A percentile compares a stretch with the other conserved stretches of the same genome.
Evolutionary conservation across 2,329 filamentous ascomycete species (phyloP).

Genomic region (Fusarium neocosmosporiellum): DNA sequence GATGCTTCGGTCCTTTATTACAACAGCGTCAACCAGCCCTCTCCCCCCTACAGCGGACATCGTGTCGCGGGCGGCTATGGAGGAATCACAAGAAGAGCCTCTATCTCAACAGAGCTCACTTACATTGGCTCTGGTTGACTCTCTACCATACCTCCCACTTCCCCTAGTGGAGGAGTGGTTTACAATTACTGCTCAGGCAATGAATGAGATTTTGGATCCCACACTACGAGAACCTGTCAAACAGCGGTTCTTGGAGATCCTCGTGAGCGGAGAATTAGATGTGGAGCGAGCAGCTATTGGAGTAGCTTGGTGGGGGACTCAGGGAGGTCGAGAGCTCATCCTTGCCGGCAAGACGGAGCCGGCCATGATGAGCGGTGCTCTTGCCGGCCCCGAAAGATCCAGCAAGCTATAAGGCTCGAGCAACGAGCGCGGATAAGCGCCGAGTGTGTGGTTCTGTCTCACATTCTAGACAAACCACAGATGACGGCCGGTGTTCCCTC

Average conservation of each 20-base stretch:
- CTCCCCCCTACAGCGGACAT: conserved; percentile 55
- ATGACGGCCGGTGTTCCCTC: neutral
- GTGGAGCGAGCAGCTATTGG: conserved; percentile 82
- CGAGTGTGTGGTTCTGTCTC: neutral
- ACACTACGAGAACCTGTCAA: conserved; percentile 73
- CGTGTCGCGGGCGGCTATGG: conserved; percentile 46
- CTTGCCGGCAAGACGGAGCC: conserved; percentile 44
- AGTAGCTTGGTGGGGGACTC: conserved; percentile 85
- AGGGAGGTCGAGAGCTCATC: conserved; percentile 65
- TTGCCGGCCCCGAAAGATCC: conserved; percentile 48
- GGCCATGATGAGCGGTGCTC: conserved; percentile 67
- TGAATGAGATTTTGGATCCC: conserved; percentile 72
- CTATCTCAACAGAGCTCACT: conserved; percentile 85
- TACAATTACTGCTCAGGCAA: conserved; percentile 73
- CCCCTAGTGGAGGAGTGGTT: conserved; percentile 84
- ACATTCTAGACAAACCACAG: neutral
- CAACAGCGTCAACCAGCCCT: conserved; percentile 60
- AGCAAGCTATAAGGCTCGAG: conserved; percentile 51
- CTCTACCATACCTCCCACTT: conserved; percentile 78
- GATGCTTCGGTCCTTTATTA: conserved; percentile 73
- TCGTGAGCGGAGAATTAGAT: conserved; percentile 88
- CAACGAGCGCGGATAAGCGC: neutral
- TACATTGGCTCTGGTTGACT: conserved; percentile 81
- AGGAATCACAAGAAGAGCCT: conserved; percentile 44
- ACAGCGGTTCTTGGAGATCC: conserved; percentile 80